Evolutionary conservation across 352 stramenopile species (phyloP).

Genomic region (Globisporangium emineosum): DNA sequence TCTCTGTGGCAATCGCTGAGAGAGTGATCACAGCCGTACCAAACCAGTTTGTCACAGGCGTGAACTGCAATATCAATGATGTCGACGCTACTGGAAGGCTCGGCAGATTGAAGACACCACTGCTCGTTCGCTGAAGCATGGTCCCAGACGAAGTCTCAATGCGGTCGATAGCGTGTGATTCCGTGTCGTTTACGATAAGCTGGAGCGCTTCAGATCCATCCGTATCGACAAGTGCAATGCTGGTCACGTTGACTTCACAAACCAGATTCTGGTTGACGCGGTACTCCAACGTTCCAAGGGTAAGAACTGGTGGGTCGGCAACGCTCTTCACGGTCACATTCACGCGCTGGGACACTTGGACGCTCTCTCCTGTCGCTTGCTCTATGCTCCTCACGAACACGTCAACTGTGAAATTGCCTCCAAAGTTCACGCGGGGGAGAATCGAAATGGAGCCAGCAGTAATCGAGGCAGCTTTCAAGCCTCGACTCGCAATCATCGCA

Average conservation of each 20-base stretch:
- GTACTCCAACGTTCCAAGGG: conserved; percentile 16
- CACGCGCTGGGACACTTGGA: conserved; percentile 20
- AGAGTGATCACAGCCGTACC: conserved; percentile 30
- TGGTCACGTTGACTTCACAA: conserved; percentile 27
- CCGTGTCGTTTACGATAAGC: conserved; percentile 28
- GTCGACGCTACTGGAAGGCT: conserved; percentile 13
- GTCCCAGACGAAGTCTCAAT: conserved; percentile 24
- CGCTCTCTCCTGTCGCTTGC: conserved; percentile 25
- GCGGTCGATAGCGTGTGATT: conserved; percentile 18
- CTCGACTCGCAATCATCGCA: conserved; percentile 5
- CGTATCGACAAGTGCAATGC: conserved; percentile 28
- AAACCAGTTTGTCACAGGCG: conserved; percentile 30
- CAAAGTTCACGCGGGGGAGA: conserved; percentile 33
- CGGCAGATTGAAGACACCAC: conserved; percentile 27
- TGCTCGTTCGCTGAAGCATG: conserved; percentile 22
- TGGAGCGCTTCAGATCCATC: conserved; percentile 43
- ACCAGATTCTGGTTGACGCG: conserved; percentile 33
- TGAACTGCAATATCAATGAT: conserved; percentile 28
- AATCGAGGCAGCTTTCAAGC: neutral
- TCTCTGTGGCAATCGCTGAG: conserved; percentile 34
- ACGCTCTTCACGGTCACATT: conserved; percentile 27
- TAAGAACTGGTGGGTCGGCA: conserved; percentile 34
- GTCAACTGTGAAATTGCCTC: conserved; percentile 30
- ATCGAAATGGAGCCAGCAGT: conserved; percentile 20
- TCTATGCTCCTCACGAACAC: conserved; percentile 25